Conservation (phyloP, 2,329 filamentous ascomycete species). For the Epichloe elymi region DNA sequence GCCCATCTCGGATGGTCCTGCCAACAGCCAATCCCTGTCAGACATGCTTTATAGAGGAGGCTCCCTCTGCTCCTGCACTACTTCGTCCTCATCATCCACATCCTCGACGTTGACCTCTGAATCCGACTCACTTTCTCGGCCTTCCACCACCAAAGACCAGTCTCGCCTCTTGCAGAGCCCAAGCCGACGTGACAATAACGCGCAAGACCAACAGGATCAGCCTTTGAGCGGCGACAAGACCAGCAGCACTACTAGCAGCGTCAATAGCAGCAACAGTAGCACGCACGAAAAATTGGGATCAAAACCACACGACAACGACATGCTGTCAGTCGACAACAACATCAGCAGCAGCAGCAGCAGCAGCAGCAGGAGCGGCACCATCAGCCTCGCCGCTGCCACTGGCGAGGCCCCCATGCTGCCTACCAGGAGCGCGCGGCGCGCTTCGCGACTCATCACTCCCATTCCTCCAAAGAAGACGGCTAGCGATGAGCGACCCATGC, state of each 20-base stretch:
- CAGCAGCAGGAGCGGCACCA: constrained; percentile 6
- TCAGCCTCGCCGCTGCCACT: constrained; percentile 10
- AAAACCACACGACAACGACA: constrained; percentile 10
- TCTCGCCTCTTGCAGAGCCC: background rate
- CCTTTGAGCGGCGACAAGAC: constrained; percentile 1
- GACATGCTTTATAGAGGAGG: constrained; percentile 11
- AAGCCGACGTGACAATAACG: background rate
- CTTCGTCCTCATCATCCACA: background rate
- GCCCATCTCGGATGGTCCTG: background rate
- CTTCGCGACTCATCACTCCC: constrained; percentile 27
- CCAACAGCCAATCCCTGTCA: background rate
- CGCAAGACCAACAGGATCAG: constrained; percentile 1
- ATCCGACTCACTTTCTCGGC: constrained; percentile 2
- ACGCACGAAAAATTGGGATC: background rate
- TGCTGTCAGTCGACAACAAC: constrained; percentile 15
- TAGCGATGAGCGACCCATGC: constrained; percentile 17
- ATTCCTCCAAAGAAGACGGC: constrained; percentile 22
- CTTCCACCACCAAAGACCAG: constrained; percentile 2
- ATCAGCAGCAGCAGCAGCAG: constrained; percentile 7
- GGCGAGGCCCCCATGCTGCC: constrained; percentile 30
- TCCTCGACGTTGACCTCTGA: background rate
- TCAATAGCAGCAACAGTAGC: constrained; percentile 1
- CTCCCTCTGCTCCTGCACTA: constrained; percentile 7
- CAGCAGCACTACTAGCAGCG: background rate
- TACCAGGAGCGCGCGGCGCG: constrained; percentile 34